Percentiles rank a stretch among this genome's conserved stretches.
Conservation (phyloP, 805 yeast genomes). For the Candida gorgasii region DNA sequence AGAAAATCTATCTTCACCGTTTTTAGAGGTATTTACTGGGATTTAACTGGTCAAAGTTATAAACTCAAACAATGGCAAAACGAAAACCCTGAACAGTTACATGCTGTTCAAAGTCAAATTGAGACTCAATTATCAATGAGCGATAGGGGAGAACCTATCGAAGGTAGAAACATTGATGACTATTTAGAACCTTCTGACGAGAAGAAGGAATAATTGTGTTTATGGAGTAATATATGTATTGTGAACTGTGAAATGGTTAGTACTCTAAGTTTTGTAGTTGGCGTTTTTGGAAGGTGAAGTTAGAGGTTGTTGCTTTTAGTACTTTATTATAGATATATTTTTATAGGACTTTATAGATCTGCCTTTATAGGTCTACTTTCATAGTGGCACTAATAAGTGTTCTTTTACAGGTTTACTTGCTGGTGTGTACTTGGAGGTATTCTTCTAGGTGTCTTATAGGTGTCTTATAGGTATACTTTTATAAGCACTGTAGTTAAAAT, state of each 20-base stretch:
- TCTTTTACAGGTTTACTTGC: no score
- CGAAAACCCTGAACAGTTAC: conserved; percentile 70
- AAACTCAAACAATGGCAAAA: conserved; percentile 78
- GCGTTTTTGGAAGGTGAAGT: no score
- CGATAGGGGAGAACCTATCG: conserved; percentile 17
- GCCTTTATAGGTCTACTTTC: no score
- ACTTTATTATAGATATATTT: no score
- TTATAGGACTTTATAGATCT: no score
- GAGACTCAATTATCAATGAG: conserved; percentile 29
- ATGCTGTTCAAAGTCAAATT: conserved; percentile 69
- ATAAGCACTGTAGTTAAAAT: no score
- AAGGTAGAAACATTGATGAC: conserved; percentile 23
- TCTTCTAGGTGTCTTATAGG: no score
- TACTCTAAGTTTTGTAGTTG: neutral
- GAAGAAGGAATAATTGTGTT: conserved; percentile 18
- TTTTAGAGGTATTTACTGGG: conserved; percentile 83
- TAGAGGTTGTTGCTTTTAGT: no score
- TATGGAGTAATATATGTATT: neutral
- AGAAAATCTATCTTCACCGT: conserved; percentile 64
- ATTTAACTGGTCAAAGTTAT: conserved; percentile 68
- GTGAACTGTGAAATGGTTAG: neutral
- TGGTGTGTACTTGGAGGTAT: no score
- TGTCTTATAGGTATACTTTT: no score
- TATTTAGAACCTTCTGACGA: conserved; percentile 20
- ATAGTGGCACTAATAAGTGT: no score